Evolutionary conservation across 345 rosid species (phyloP).

Genomic region (Theobroma cacao): DNA sequence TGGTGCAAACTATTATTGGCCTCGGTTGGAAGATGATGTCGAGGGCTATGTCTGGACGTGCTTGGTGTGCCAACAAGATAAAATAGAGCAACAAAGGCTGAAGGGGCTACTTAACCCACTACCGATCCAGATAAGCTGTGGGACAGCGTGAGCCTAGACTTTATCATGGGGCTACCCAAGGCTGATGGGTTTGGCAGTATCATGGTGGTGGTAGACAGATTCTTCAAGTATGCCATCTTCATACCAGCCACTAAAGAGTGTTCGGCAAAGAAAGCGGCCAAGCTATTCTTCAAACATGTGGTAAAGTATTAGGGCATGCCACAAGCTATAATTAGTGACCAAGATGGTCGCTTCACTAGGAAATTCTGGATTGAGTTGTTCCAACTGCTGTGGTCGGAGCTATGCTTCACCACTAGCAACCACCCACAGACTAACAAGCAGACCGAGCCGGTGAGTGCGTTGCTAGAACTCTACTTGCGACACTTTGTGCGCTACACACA

Average conservation of each 20-base stretch:
- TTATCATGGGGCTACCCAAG: neutral
- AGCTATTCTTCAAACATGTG: neutral
- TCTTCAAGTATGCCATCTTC: neutral
- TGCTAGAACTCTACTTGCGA: too few species aligned
- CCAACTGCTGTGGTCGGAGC: too few species aligned
- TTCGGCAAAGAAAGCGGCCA: neutral
- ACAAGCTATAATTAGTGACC: too few species aligned
- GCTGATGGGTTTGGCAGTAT: neutral
- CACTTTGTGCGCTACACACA: too few species aligned
- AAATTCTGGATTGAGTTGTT: too few species aligned
- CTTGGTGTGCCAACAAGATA: neutral
- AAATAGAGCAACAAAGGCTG: accelerated
- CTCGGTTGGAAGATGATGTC: neutral
- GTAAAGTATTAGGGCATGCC: neutral
- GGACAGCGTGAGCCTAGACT: neutral
- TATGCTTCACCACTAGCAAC: too few species aligned
- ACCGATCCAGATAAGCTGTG: neutral
- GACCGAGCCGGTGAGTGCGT: too few species aligned
- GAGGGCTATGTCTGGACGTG: neutral
- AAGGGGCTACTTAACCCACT: neutral
- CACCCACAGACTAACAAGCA: too few species aligned
- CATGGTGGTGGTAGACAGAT: neutral
- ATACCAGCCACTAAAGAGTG: neutral
- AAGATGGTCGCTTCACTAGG: too few species aligned
- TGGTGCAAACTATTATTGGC: neutral